These are phyloP conservation scores for Ochetophila trinervis DNA, from an alignment of 306 rosid species.

Conservation along the genomic window DNA sequence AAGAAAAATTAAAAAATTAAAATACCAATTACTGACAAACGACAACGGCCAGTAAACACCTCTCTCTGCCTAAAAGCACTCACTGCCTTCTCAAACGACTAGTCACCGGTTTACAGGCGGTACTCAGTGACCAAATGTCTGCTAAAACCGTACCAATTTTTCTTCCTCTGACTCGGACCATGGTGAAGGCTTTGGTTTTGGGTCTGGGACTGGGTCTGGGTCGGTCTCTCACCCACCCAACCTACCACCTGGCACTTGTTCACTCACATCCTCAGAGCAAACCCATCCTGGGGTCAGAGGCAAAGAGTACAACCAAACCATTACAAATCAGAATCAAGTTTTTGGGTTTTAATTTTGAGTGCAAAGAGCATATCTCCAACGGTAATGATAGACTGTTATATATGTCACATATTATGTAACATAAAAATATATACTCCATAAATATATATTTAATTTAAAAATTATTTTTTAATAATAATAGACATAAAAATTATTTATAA, in stretches of 20 bases:
- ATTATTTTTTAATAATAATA: too few species aligned
- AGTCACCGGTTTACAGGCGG: slow-evolving; percentile 68
- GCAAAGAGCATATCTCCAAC: too few species aligned
- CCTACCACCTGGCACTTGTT: too few species aligned
- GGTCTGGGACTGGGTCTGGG: not conserved
- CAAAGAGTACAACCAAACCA: slow-evolving; percentile 12
- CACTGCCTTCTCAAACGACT: slow-evolving; percentile 25
- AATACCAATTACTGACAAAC: slow-evolving; percentile 39
- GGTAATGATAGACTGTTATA: too few species aligned
- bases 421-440: too few species aligned
- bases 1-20: not conserved
- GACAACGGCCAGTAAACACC: slow-evolving; percentile 34
- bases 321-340: slow-evolving; percentile 17
- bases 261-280: too few species aligned
- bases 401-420: too few species aligned
- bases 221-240: not conserved
- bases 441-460: too few species aligned
- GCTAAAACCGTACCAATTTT: slow-evolving; percentile 25
- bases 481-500: too few species aligned
- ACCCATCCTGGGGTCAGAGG: not conserved
- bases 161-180: slow-evolving; percentile 18
- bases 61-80: slow-evolving; percentile 10
- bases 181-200: not conserved
- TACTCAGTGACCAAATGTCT: slow-evolving; percentile 25
- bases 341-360: too few species aligned